Percentiles rank a stretch among this genome's conserved stretches.
Evolutionary conservation across 768 basidiomycete genomes (phyloP).

Genomic region (Tricholoma hemisulphureum): DNA sequence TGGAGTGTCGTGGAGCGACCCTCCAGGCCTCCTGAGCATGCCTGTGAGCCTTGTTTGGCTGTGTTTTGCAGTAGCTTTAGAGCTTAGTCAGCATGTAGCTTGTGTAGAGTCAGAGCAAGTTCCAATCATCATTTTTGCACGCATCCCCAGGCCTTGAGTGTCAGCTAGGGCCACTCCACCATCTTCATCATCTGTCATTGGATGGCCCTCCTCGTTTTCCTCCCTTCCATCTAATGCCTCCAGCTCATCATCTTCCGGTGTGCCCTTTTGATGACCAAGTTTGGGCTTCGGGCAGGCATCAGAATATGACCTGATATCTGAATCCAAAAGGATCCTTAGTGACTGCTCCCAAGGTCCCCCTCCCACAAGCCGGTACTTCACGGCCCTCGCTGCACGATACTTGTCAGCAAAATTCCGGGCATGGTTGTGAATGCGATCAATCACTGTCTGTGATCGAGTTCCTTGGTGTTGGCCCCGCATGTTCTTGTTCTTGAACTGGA

Average conservation of each 20-base stretch:
- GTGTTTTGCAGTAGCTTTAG: too few species aligned
- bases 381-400: neutral
- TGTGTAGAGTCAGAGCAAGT: too few species aligned
- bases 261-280: neutral
- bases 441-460: too few species aligned
- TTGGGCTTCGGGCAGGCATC: constrained; percentile 4
- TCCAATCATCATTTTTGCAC: too few species aligned
- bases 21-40: too few species aligned
- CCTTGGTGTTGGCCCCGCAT: constrained; percentile 20
- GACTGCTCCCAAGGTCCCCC: constrained; percentile 5
- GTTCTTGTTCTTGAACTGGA: constrained; percentile 15
- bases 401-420: neutral
- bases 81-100: too few species aligned
- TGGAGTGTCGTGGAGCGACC: too few species aligned
- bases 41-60: too few species aligned
- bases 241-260: neutral
- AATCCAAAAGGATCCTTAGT: too few species aligned
- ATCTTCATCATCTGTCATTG: neutral
- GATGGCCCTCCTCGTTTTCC: neutral
- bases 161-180: too few species aligned
- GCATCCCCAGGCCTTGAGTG: too few species aligned
- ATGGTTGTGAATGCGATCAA: constrained; percentile 10
- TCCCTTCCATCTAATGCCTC: neutral
- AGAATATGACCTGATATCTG: too few species aligned
- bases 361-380: neutral